Conservation (phyloP, 1,284 basidiomycete species). For the Cryptococcus sp. region DNA sequence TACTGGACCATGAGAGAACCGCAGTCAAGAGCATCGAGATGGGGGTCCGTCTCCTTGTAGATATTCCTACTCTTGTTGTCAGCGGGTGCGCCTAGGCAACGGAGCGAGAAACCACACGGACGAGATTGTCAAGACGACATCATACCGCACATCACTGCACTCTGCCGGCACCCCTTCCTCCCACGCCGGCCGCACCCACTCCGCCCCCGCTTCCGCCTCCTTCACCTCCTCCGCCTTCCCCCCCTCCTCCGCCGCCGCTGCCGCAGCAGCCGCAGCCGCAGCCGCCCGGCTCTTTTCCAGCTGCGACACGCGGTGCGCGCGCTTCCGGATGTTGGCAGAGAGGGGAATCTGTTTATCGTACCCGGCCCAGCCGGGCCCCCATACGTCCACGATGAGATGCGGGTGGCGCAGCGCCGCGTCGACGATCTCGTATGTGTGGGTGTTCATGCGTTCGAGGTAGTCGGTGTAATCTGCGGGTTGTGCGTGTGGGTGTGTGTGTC, state of each 20-base stretch:
- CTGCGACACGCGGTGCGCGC: slow-evolving; percentile 32
- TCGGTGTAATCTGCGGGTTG: slow-evolving; percentile 35
- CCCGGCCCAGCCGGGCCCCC: slow-evolving; percentile 49
- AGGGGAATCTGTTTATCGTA: slow-evolving; percentile 39
- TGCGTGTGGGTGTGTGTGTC: not conserved
- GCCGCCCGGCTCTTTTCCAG: slow-evolving; percentile 24
- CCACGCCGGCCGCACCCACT: slow-evolving; percentile 22
- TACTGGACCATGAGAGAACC: slow-evolving; percentile 47
- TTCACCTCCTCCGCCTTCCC: slow-evolving; percentile 8
- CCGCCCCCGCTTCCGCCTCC: slow-evolving; percentile 7
- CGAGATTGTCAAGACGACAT: slow-evolving; percentile 48
- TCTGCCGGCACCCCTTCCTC: slow-evolving; percentile 13
- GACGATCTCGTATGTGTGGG: slow-evolving; percentile 49
- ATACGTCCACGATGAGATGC: slow-evolving; percentile 42
- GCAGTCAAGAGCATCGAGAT: slow-evolving; percentile 46
- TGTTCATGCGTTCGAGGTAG: slow-evolving; percentile 49
- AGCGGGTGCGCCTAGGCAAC: not conserved
- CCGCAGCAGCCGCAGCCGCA: slow-evolving; percentile 4
- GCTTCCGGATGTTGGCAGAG: slow-evolving; percentile 40
- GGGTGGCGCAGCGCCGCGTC: slow-evolving; percentile 49
- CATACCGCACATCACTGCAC: slow-evolving; percentile 32
- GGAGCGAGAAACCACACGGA: slow-evolving; percentile 13
- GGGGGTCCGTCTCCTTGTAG: slow-evolving; percentile 41
- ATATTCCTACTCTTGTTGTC: slow-evolving; percentile 36
- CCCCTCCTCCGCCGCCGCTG: slow-evolving; percentile 1